Conservation (phyloP, 352 stramenopile species). For the Nothophytophthora sp. region DNA sequence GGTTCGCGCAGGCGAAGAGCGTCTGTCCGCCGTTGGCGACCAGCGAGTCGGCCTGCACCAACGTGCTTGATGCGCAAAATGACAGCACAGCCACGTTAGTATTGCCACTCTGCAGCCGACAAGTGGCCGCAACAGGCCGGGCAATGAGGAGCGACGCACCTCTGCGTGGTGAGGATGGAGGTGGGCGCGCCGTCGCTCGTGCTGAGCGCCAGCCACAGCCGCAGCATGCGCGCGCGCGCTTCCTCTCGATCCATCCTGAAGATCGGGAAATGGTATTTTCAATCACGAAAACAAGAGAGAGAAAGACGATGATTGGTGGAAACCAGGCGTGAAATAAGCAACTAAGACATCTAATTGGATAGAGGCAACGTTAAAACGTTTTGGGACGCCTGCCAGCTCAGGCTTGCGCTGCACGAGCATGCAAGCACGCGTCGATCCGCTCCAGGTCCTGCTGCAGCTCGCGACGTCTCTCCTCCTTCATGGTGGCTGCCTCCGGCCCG, state of each 20-base stretch:
- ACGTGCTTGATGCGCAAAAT: slow-evolving; percentile 32
- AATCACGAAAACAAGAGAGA: neutral
- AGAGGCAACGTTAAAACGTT: slow-evolving; percentile 4
- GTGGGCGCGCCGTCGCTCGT: slow-evolving; percentile 11
- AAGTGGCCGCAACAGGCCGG: neutral
- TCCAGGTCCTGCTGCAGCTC: slow-evolving; percentile 51
- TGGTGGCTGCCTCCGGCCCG: slow-evolving; percentile 30
- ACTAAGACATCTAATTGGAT: slow-evolving; percentile 23
- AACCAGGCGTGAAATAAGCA: neutral
- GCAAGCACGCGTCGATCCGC: slow-evolving; percentile 20
- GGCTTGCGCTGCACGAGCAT: slow-evolving; percentile 8
- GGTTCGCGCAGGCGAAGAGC: slow-evolving; percentile 55
- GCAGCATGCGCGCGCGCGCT: slow-evolving; percentile 56
- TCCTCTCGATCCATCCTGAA: slow-evolving; percentile 38
- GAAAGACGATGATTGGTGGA: neutral
- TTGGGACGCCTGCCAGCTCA: neutral
- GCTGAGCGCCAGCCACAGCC: slow-evolving; percentile 43
- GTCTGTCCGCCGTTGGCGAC: slow-evolving; percentile 63
- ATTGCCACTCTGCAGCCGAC: neutral
- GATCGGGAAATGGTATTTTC: neutral
- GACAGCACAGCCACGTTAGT: slow-evolving; percentile 3
- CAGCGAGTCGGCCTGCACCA: slow-evolving; percentile 41
- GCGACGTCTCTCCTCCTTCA: slow-evolving; percentile 35
- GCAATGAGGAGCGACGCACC: slow-evolving; percentile 21
- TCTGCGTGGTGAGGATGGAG: slow-evolving; percentile 56